Base-by-base conservation (phyloP, 805 yeast species). In the Jamesozyma spencerorum region DNA sequence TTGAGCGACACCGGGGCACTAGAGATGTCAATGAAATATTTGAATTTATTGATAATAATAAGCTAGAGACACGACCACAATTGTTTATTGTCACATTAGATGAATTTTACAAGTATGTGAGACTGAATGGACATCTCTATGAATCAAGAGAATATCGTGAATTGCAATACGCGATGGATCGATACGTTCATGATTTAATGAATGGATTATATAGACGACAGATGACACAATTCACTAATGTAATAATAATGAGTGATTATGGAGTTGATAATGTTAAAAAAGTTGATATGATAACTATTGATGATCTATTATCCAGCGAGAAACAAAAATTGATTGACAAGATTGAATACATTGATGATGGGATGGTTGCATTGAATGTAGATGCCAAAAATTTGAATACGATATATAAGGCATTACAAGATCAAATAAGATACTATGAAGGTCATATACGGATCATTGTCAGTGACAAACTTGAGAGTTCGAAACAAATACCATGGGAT, bases 191-290 rank as follows among this genome's bases (percentile, higher is more conserved):
- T 13, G 55, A 65, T 4, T 43, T 85, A 31, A 63, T 69, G 13
- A 46, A 60, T 19, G 80, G 73, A 7, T 49, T 88, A 17, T 43
- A 54, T 1, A 53, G 57, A 15, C 66, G 95, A 41, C 78, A 82
- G 48, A 62, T 86, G 44, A 62, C 71, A 0, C 69, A 77, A 18
- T 69, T 85, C 32, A 83, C 82, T 15, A 88, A 90, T 56, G 62
- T 88, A 17, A 62, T 90, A 0, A 64, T 88, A 33, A 82, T 88
- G 3, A 84, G 95, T 34, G 96, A 88, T 58, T 96, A 87, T 57
- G 96, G 96, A 81, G 94, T 0, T 90, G 8, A 33, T n/a, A 5
- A 17, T 14, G 31, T 27, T 7, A 27, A 11, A 12, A n/a, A 13
- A 19, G 18, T 1, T 5, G 34, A 31, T 10, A 19, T 33, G 1